phyloP scores from a whole-genome alignment of 1,139 yeast species.

The Yamadazyma pseudoaaseri region DNA sequence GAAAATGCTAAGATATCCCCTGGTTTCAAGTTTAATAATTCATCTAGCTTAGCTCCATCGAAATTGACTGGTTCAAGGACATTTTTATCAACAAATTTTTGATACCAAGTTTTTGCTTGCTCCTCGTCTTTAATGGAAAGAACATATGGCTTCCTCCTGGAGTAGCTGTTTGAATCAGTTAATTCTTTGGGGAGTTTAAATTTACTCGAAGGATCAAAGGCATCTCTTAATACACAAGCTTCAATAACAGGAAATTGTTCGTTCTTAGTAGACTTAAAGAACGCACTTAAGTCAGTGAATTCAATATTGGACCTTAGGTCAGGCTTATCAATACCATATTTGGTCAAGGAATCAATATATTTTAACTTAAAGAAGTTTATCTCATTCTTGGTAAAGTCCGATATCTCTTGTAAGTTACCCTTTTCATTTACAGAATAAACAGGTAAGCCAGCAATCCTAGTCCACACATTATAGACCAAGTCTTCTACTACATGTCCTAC shows the following conservation, averaged over 20 bases:
- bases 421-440: slow-evolving; percentile 30
- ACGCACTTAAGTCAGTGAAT: slow-evolving; percentile 48
- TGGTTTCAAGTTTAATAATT: slow-evolving; percentile 39
- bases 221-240: slow-evolving; percentile 60
- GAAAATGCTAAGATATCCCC: slow-evolving; percentile 81
- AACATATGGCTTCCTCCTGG: slow-evolving; percentile 59
- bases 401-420: slow-evolving; percentile 23
- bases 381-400: slow-evolving; percentile 17
- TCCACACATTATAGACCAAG: slow-evolving; percentile 59
- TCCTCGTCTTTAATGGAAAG: slow-evolving; percentile 43
- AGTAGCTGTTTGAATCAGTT: slow-evolving; percentile 47
- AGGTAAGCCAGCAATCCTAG: slow-evolving; percentile 37
- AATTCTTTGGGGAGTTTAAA: slow-evolving; percentile 29
- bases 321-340: slow-evolving; percentile 93
- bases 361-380: slow-evolving; percentile 45
- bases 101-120: slow-evolving; percentile 44
- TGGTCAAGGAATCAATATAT: slow-evolving; percentile 67
- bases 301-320: slow-evolving; percentile 68
- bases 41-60: slow-evolving; percentile 22
- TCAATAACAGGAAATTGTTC: slow-evolving; percentile 64
- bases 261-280: slow-evolving; percentile 30
- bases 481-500: slow-evolving; percentile 67
- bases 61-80: slow-evolving; percentile 21
- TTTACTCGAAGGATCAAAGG: slow-evolving; percentile 29
- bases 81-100: slow-evolving; percentile 29